Conservation (phyloP, 2,329 filamentous ascomycete genomes). For the Zasmidium cellare region DNA sequence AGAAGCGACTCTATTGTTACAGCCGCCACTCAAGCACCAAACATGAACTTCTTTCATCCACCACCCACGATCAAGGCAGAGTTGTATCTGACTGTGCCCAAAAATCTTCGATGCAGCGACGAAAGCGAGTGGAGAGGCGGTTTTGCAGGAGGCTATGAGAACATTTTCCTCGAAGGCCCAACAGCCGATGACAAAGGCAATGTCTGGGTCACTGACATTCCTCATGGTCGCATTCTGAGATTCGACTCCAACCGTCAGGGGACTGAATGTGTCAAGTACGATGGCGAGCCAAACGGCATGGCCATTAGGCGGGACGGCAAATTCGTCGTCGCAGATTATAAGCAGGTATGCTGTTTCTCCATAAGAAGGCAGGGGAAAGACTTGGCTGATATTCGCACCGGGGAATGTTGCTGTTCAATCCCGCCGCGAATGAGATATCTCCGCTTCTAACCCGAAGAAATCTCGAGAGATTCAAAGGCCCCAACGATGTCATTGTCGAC, state of each 20-base stretch:
- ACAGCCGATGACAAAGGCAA: conserved; percentile 35
- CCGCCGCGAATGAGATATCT: conserved; percentile 28
- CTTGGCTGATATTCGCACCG: no score
- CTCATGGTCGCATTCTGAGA: conserved; percentile 42
- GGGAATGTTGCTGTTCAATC: conserved; percentile 42
- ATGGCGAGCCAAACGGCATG: conserved; percentile 46
- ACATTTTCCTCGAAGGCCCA: conserved; percentile 46
- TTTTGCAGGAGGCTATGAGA: conserved; percentile 35
- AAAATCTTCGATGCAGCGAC: conserved; percentile 23
- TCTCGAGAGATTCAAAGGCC: conserved; percentile 46
- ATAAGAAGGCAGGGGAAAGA: no score
- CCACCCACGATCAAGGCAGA: conserved; percentile 38
- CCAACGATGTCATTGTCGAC: conserved; percentile 44
- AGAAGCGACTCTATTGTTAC: no score
- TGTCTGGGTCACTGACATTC: conserved; percentile 43
- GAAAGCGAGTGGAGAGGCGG: conserved; percentile 44
- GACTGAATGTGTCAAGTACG: conserved; percentile 36
- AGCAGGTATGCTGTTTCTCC: no score
- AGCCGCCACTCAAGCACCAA: no score
- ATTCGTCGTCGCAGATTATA: conserved; percentile 44
- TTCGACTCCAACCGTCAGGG: conserved; percentile 34
- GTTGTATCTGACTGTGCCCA: conserved; percentile 39
- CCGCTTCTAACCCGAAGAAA: conserved; percentile 39
- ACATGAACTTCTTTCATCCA: conserved; percentile 40
- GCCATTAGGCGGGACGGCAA: conserved; percentile 36